These are phyloP conservation scores for Jamesozyma rosinii DNA, from an alignment of 805 yeast species.

Conservation along the genomic window DNA sequence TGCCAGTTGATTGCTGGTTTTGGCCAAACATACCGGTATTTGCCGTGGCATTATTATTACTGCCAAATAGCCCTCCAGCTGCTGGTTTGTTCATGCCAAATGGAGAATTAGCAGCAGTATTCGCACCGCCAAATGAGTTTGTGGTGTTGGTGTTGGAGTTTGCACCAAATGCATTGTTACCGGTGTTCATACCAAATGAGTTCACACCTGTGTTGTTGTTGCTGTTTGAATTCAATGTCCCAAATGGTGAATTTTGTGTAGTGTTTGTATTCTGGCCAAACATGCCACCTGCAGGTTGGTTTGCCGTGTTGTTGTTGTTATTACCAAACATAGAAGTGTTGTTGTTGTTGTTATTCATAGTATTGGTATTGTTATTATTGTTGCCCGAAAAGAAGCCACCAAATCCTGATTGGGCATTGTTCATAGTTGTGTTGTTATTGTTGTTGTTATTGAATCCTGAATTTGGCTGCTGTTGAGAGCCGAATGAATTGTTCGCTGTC, in stretches of 20 bases:
- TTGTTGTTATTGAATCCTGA: conserved; percentile 16
- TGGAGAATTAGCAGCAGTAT: conserved; percentile 14
- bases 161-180: conserved; percentile 24
- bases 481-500: conserved; percentile 8
- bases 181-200: conserved; percentile 17
- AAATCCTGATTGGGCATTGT: conserved; percentile 27
- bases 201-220: conserved; percentile 24
- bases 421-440: conserved; percentile 1
- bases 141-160: conserved; percentile 8
- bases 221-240: conserved; percentile 16
- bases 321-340: conserved; percentile 16
- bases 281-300: conserved; percentile 14
- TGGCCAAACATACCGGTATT: conserved; percentile 27
- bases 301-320: conserved; percentile 1
- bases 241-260: conserved; percentile 19
- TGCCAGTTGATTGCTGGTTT: conserved; percentile 1
- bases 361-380: conserved; percentile 6
- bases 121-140: conserved; percentile 30
- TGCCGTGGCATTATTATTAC: conserved; percentile 7
- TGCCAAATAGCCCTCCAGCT: conserved; percentile 21
- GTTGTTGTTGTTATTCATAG: conserved; percentile 4
- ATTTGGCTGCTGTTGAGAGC: conserved; percentile 11
- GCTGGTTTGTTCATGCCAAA: conserved; percentile 30
- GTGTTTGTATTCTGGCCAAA: conserved; percentile 24
- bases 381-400: conserved; percentile 26